Base-by-base conservation (phyloP, 495 filamentous ascomycete species). In the Daldinia decipiens region DNA sequence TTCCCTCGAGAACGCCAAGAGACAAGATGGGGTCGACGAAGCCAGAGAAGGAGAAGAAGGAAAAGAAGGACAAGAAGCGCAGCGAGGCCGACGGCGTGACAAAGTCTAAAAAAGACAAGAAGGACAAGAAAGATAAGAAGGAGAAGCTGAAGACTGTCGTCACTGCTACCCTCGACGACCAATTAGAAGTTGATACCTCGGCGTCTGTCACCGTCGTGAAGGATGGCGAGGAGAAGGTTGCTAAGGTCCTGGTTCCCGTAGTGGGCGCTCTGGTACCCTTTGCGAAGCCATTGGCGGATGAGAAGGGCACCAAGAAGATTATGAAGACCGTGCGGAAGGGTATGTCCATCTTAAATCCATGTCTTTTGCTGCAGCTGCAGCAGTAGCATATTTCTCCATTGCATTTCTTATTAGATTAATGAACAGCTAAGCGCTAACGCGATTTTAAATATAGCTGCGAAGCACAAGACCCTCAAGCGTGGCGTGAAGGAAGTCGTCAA, bases 401-500 rank as follows among this genome's bases (percentile, higher is more conserved):
- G 27, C 19, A 40, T 13, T 31, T 8, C 47, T 17, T 17, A 38
- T 19, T 4, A 17, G 12, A 45, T 17, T 31, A 70, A 60, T 1
- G 8, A 63, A 11, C 1, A 31, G 4, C 11, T 5, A 21, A 66
- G 6, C 36, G 26, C 77, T 78, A 71, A 79, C 64, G 13, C 4
- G 3, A 55, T 52, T 53, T 39, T 31, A 15, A 71, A 51, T 29
- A 52, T 78, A 98, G 95, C 93, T 57, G 92, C 93, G 65, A 97
- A 96, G 82, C 87, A 92, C 82, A 95, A 94, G 82, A 89, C 91
- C 64, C 91, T 99, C 80, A 93, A 95, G 82, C 94, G 96, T 76
- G 95, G 95, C 81, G 95, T 98, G 45, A 98, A 98, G 82, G 95
- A 99, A 83, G 93, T 95, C 78, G 93, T 97, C 82, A 99, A 99